phyloP scores from a whole-genome alignment of 2,329 filamentous ascomycete species.

The Xylaria sp. region DNA sequence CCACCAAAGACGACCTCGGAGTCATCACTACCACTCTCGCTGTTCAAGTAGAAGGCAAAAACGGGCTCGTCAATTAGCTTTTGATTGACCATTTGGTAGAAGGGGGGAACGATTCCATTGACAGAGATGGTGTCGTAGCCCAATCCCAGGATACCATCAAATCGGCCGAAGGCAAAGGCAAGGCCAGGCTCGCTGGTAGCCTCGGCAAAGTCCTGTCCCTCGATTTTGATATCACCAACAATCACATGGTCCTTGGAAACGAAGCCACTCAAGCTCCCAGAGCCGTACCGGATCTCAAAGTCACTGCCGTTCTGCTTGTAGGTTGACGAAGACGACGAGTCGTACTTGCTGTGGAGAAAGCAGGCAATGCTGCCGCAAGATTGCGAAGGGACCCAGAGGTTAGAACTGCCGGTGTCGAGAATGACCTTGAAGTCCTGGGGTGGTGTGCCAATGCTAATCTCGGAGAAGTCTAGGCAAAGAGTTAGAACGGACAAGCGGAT shows the following conservation, averaged over 20 bases:
- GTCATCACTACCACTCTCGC: conserved; percentile 73
- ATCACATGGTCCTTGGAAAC: conserved; percentile 87
- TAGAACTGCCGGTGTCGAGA: conserved; percentile 97
- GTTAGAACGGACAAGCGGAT: conserved; percentile 5
- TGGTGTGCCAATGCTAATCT: conserved; percentile 91
- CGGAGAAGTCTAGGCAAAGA: conserved; percentile 82
- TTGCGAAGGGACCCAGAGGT: conserved; percentile 95
- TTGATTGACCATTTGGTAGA: conserved; percentile 96
- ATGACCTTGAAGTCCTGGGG: conserved; percentile 98
- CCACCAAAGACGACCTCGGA: conserved; percentile 94
- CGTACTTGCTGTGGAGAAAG: conserved; percentile 97
- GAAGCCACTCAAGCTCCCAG: conserved; percentile 91
- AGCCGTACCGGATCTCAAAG: conserved; percentile 96
- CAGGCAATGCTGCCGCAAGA: conserved; percentile 96
- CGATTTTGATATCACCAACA: conserved; percentile 89
- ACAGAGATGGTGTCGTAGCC: conserved; percentile 98
- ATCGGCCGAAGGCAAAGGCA: conserved; percentile 96
- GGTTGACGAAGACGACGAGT: conserved; percentile 86
- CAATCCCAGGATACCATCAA: conserved; percentile 95
- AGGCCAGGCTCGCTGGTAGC: conserved; percentile 95
- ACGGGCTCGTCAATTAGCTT: conserved; percentile 89
- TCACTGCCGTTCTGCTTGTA: conserved; percentile 94
- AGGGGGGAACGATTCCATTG: conserved; percentile 92
- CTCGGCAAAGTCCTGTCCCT: conserved; percentile 95
- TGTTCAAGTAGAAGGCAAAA: conserved; percentile 95